phyloP scores from a whole-genome alignment of 257 asterid species.

The Solanum dulcamara region DNA sequence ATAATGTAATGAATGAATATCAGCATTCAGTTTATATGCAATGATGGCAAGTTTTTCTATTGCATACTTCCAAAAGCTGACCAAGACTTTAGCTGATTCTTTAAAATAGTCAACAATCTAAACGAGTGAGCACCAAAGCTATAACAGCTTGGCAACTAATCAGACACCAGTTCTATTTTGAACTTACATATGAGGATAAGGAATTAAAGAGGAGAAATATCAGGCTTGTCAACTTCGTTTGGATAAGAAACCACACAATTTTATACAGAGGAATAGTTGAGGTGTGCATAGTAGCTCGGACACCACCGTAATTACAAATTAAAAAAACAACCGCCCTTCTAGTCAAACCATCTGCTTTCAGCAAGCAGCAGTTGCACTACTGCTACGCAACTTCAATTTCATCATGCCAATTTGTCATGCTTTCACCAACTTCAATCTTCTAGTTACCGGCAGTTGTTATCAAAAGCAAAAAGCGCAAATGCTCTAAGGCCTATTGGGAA shows the following conservation, averaged over 20 bases:
- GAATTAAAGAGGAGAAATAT: neutral
- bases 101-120: neutral
- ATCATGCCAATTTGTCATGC: neutral
- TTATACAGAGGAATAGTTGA: neutral
- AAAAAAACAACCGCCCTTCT: neutral
- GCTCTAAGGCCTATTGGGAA: too few relatives aligned
- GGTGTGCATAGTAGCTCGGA: neutral
- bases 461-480: too few relatives aligned
- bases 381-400: neutral
- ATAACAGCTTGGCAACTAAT: neutral
- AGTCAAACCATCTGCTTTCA: neutral
- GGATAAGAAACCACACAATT: neutral
- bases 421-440: neutral
- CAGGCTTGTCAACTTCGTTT: neutral
- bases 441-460: too few relatives aligned
- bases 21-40: neutral
- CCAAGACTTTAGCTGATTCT: neutral
- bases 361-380: neutral
- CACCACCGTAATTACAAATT: neutral
- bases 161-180: neutral
- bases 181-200: neutral
- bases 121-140: neutral
- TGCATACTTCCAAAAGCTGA: neutral
- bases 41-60: neutral
- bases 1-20: constrained; percentile 3